Evolutionary conservation across 2,329 filamentous ascomycete genomes (phyloP).

Genomic region (Dactylonectria estremocensis): DNA sequence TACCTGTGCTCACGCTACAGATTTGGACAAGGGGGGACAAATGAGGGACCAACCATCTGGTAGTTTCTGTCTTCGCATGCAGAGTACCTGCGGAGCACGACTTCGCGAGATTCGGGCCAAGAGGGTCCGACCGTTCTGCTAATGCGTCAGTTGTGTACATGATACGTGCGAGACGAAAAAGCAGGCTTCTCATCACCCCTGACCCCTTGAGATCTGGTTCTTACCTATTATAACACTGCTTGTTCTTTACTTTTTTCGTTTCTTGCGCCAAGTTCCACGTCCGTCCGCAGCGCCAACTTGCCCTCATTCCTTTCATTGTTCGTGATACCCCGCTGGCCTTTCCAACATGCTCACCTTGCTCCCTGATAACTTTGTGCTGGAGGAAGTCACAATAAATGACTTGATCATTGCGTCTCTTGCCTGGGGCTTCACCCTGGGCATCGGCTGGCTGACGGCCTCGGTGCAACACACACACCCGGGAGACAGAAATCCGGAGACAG

Average conservation of each 20-base stretch:
- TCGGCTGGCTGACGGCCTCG: conserved; percentile 55
- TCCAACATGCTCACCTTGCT: conserved; percentile 18
- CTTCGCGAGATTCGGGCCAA: not conserved
- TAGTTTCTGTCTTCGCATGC: too few species aligned
- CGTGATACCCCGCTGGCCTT: not conserved
- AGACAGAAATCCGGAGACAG: too few species aligned
- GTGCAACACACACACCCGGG: too few species aligned
- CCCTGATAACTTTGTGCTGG: conserved; percentile 12
- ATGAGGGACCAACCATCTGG: too few species aligned
- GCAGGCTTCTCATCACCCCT: not conserved
- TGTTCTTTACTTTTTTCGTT: not conserved
- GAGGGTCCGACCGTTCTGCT: not conserved
- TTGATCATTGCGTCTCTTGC: conserved; percentile 48
- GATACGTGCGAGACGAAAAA: not conserved
- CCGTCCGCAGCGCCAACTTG: not conserved
- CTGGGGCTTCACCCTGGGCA: conserved; percentile 56
- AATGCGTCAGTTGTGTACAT: not conserved
- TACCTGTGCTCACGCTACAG: not conserved
- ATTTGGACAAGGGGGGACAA: conserved; percentile 31
- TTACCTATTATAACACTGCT: not conserved
- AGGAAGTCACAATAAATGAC: conserved; percentile 28
- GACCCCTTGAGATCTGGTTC: not conserved
- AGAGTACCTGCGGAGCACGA: too few species aligned
- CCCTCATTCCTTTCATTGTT: not conserved
- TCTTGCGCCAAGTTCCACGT: not conserved